These are phyloP conservation scores for Echinochloa phyllopogon DNA, from an alignment of 176 grass and related monocot species.

Conservation along the genomic window DNA sequence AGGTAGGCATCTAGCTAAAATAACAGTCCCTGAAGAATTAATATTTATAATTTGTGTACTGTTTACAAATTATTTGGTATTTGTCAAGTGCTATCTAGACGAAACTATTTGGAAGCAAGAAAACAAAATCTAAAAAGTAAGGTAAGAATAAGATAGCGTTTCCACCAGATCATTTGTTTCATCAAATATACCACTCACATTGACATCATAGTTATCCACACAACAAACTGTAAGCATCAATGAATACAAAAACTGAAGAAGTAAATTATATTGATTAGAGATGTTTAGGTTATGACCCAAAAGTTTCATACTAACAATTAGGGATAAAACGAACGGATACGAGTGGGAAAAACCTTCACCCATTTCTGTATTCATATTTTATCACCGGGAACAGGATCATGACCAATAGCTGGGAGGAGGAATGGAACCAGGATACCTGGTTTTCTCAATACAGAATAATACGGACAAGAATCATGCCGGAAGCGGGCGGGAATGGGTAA, in stretches of 20 bases:
- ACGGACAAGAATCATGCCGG: no score
- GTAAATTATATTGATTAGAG: neutral
- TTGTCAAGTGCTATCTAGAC: neutral
- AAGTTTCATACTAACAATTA: neutral
- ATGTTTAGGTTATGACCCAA: neutral
- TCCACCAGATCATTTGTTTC: neutral
- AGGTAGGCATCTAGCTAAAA: neutral
- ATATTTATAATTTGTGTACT: neutral
- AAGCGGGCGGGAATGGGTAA: no score
- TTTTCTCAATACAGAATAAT: no score
- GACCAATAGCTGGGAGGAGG: no score
- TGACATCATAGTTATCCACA: neutral
- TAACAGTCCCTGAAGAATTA: neutral
- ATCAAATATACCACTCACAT: neutral
- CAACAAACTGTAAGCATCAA: neutral
- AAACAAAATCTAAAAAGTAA: neutral
- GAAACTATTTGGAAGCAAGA: neutral
- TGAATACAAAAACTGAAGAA: neutral
- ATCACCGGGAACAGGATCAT: no score
- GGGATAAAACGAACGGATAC: no score
- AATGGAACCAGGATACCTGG: no score
- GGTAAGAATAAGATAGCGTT: conserved; percentile 2
- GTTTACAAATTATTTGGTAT: neutral
- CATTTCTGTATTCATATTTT: no score
- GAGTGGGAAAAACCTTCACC: no score